Percentiles rank a stretch among this genome's conserved stretches.
Evolutionary conservation across 2,329 filamentous ascomycete genomes (phyloP).

Genomic region (Metarhizium robertsii): DNA sequence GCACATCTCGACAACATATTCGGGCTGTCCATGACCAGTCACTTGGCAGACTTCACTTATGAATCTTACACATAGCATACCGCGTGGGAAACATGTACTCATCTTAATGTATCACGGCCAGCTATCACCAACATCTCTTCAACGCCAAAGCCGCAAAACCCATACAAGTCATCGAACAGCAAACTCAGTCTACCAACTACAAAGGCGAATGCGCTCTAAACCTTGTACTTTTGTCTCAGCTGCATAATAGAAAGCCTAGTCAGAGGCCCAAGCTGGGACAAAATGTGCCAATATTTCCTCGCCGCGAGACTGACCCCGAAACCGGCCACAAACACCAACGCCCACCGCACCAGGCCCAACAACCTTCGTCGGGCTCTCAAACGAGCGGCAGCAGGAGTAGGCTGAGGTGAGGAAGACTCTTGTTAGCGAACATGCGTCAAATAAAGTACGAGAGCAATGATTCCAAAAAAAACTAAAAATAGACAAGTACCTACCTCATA

Average conservation of each 20-base stretch:
- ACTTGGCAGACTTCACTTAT: no score
- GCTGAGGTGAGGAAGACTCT: neutral
- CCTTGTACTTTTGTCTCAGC: conserved; percentile 1
- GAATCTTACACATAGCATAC: no score
- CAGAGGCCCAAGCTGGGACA: conserved; percentile 3
- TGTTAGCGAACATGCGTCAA: neutral
- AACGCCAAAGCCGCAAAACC: no score
- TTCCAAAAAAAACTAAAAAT: neutral
- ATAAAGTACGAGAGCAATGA: no score
- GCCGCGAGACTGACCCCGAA: neutral
- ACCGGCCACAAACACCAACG: neutral
- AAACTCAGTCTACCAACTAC: neutral
- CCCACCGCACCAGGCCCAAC: neutral
- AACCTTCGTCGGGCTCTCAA: neutral
- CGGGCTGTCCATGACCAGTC: no score
- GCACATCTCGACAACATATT: no score
- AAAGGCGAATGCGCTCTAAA: neutral
- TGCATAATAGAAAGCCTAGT: neutral
- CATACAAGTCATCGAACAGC: no score
- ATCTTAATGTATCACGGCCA: no score
- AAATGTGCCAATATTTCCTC: conserved; percentile 2
- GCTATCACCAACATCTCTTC: no score
- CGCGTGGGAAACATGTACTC: no score
- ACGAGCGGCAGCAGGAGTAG: conserved; percentile 2
- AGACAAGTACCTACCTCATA: conserved; percentile 19